Evolutionary conservation across 805 yeast genomes (phyloP).

Genomic region (Blastobotrys peoriensis): DNA sequence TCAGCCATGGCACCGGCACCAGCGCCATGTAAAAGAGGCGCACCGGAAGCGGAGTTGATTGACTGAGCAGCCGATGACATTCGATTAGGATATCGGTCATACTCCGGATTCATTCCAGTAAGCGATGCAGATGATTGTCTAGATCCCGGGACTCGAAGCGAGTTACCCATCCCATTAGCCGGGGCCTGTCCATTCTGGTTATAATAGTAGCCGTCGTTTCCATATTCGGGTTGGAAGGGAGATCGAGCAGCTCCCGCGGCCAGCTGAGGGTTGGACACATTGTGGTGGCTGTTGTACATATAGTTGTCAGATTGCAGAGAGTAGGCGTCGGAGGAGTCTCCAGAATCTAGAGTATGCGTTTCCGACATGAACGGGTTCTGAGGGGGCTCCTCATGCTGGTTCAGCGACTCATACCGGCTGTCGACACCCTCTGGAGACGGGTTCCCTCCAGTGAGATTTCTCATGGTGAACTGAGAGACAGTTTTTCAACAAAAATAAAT

Average conservation of each 20-base stretch:
- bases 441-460: slow-evolving; percentile 18
- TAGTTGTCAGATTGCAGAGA: slow-evolving; percentile 14
- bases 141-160: slow-evolving; percentile 14
- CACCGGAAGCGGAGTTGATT: slow-evolving; percentile 15
- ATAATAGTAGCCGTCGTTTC: neutral
- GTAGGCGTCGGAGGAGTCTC: slow-evolving; percentile 15
- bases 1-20: slow-evolving; percentile 4
- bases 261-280: slow-evolving; percentile 6
- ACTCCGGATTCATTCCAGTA: slow-evolving; percentile 24
- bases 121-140: slow-evolving; percentile 21
- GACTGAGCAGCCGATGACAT: slow-evolving; percentile 24
- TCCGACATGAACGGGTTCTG: slow-evolving; percentile 28
- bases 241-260: neutral
- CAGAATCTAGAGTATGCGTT: slow-evolving; percentile 20
- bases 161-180: slow-evolving; percentile 2
- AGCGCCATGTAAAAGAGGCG: slow-evolving; percentile 11
- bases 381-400: slow-evolving; percentile 13
- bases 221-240: slow-evolving; percentile 7
- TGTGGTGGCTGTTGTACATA: slow-evolving; percentile 5
- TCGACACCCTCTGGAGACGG: slow-evolving; percentile 11
- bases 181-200: slow-evolving; percentile 1
- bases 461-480: slow-evolving; percentile 11
- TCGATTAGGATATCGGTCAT: slow-evolving; percentile 33
- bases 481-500: no score
- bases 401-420: slow-evolving; percentile 18